These are phyloP conservation scores for Fusarium sp. DNA, from an alignment of 2,329 filamentous ascomycete species.

Conservation along the genomic window DNA sequence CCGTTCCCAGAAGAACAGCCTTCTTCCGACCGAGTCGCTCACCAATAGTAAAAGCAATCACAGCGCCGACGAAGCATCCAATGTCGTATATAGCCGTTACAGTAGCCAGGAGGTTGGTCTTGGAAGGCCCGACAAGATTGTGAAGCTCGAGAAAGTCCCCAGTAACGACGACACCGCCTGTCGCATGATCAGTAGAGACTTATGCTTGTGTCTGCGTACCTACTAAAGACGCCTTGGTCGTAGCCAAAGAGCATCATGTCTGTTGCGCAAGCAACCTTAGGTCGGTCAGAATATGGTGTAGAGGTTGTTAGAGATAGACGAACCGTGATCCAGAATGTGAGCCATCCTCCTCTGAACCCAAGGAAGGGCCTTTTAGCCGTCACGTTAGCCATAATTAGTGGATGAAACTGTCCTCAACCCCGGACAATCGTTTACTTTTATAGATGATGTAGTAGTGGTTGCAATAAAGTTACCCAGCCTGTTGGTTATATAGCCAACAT, in stretches of 20 bases:
- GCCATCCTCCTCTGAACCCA: slow-evolving; percentile 31
- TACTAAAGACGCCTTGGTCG: slow-evolving; percentile 27
- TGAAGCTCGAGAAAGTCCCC: slow-evolving; percentile 30
- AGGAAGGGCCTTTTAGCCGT: slow-evolving; percentile 17
- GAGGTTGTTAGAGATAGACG: not conserved
- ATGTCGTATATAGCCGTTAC: slow-evolving; percentile 37
- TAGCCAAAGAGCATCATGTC: slow-evolving; percentile 35
- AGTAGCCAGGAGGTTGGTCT: slow-evolving; percentile 29
- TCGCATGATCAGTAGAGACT: not conserved
- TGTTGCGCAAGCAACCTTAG: slow-evolving; percentile 28
- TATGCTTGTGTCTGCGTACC: fast-evolving
- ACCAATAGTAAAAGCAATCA: slow-evolving; percentile 27
- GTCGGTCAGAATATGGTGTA: not conserved
- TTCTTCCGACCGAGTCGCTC: slow-evolving; percentile 29
- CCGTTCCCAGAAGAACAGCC: slow-evolving; percentile 23
- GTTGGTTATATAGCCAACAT: not conserved
- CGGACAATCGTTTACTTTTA: too few species aligned
- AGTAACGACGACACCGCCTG: slow-evolving; percentile 34
- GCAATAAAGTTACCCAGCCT: not conserved
- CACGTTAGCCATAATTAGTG: not conserved
- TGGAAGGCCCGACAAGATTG: slow-evolving; percentile 26
- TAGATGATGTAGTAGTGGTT: too few species aligned
- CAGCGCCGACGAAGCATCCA: slow-evolving; percentile 27
- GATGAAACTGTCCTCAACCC: too few species aligned
- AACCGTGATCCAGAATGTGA: slow-evolving; percentile 35